Evolutionary conservation across 2,329 filamentous ascomycete genomes (phyloP).

Genomic region (Lasiodiplodia sp.): DNA sequence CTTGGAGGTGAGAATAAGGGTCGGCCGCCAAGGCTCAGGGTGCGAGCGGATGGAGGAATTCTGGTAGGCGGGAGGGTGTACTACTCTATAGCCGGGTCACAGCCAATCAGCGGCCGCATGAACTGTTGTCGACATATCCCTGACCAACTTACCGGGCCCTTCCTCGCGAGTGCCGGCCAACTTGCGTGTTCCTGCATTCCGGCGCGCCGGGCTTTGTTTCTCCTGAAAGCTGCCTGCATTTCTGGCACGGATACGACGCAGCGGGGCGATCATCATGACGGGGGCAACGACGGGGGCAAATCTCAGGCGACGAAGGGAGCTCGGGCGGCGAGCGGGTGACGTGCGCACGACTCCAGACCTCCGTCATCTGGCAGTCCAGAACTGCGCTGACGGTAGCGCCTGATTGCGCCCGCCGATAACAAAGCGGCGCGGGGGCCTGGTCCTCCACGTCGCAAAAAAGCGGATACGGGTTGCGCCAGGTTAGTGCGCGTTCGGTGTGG

Average conservation of each 20-base stretch:
- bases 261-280: slow-evolving; percentile 14
- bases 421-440: neutral
- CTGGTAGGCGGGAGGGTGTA: neutral
- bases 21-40: neutral
- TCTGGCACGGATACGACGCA: neutral
- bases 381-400: neutral
- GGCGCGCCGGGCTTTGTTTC: neutral
- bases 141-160: slow-evolving; percentile 1
- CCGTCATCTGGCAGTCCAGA: slow-evolving; percentile 14
- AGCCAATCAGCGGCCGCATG: slow-evolving; percentile 19
- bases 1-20: slow-evolving; percentile 1
- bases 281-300: slow-evolving; percentile 3
- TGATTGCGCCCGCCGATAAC: neutral
- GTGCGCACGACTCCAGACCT: slow-evolving; percentile 8
- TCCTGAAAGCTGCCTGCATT: slow-evolving; percentile 10
- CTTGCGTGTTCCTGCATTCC: slow-evolving; percentile 21
- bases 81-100: neutral
- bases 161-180: slow-evolving; percentile 1
- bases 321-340: slow-evolving; percentile 2
- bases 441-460: slow-evolving; percentile 17
- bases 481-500: slow-evolving; percentile 14
- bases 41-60: neutral
- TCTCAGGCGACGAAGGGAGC: slow-evolving; percentile 7
- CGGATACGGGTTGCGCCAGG: slow-evolving; percentile 18
- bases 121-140: neutral